Evolutionary conservation across 1,284 basidiomycete genomes (phyloP).

Genomic region (Anthracocystis panici-leucophaei): DNA sequence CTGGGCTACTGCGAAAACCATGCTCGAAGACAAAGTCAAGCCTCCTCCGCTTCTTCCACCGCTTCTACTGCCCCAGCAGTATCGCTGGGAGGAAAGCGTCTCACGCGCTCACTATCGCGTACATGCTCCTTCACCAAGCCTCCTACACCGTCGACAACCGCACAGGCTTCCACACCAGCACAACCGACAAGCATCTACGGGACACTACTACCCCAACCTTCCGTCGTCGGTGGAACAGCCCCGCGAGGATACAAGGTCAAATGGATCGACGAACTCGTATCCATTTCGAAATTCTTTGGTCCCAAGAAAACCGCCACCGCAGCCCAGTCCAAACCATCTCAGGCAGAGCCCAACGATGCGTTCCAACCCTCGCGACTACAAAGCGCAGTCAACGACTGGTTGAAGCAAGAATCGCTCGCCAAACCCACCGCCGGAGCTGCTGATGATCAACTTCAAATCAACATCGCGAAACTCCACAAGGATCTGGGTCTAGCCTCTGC

Average conservation of each 20-base stretch:
- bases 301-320: constrained; percentile 16
- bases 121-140: constrained; percentile 16
- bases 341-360: not conserved
- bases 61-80: not conserved
- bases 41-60: constrained; percentile 8
- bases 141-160: not conserved
- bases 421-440: not conserved
- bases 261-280: constrained; percentile 56
- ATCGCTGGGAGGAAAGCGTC: constrained; percentile 11
- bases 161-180: not conserved
- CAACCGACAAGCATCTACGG: constrained; percentile 34
- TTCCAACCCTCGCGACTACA: constrained; percentile 18
- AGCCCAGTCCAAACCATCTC: not conserved
- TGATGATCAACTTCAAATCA: constrained; percentile 13
- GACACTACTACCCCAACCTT: constrained; percentile 23
- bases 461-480: constrained; percentile 22
- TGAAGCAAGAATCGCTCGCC: constrained; percentile 24
- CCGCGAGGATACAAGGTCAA: constrained; percentile 44
- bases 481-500: constrained; percentile 20
- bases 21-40: constrained; percentile 77
- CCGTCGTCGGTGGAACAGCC: constrained; percentile 11
- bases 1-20: constrained; percentile 91
- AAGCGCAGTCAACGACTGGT: constrained; percentile 29
- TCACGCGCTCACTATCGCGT: constrained; percentile 27
- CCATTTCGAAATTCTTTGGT: constrained; percentile 55